Conservation (phyloP, 176 grass and related monocot species). For the Musa acuminata region DNA sequence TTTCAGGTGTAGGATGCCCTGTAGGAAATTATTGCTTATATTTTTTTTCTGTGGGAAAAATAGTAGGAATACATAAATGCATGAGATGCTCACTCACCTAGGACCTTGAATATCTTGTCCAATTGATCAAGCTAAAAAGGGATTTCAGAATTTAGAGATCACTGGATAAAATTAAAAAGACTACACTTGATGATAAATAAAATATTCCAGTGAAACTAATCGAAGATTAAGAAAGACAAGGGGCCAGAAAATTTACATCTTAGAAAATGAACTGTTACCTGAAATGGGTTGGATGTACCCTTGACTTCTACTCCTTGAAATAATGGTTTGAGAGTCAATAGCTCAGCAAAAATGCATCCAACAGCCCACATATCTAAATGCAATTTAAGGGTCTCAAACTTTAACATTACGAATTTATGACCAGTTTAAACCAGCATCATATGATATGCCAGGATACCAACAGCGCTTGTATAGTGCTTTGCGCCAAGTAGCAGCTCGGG, state of each 20-base stretch:
- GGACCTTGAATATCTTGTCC: slow-evolving; percentile 99
- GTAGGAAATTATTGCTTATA: slow-evolving; percentile 11
- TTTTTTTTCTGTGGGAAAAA: slow-evolving; percentile 4
- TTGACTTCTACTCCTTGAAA: slow-evolving; percentile 99
- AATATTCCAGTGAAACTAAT: not conserved
- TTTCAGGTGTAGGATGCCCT: slow-evolving; percentile 95
- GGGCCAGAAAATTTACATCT: not conserved
- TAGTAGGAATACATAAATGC: slow-evolving; percentile 14
- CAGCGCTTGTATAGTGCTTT: slow-evolving; percentile 97
- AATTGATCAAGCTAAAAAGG: slow-evolving; percentile 87
- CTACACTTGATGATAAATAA: slow-evolving; percentile 3
- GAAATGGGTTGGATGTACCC: slow-evolving; percentile 85
- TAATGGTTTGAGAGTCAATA: slow-evolving; percentile 88
- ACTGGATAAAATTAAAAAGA: slow-evolving; percentile 15
- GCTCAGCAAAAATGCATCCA: slow-evolving; percentile 99
- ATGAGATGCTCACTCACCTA: slow-evolving; percentile 46
- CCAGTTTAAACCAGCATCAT: no score
- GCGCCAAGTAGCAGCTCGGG: slow-evolving; percentile 85
- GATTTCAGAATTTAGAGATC: slow-evolving; percentile 32
- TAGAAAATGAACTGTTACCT: slow-evolving; percentile 41
- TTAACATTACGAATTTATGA: not conserved
- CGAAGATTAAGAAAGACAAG: not conserved
- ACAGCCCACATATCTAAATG: slow-evolving; percentile 98
- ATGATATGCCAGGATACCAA: slow-evolving; percentile 59
- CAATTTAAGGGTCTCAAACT: slow-evolving; percentile 32